These are phyloP conservation scores for Penicillium rolfsii DNA, from an alignment of 2,329 filamentous ascomycete genomes.

Conservation along the genomic window DNA sequence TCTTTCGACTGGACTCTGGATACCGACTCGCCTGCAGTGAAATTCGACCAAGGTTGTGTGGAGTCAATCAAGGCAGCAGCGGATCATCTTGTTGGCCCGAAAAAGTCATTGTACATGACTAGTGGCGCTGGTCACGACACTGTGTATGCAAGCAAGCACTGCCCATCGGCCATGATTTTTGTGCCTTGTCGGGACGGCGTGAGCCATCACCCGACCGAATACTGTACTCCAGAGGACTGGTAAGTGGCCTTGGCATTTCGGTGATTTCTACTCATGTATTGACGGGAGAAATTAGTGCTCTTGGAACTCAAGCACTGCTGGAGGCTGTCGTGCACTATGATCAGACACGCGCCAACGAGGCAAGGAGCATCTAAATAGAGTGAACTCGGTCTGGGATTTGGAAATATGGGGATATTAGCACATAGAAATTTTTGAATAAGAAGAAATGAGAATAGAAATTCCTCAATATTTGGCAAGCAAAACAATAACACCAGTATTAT, in stretches of 20 bases:
- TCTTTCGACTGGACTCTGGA: constrained; percentile 61
- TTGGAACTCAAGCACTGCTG: constrained; percentile 51
- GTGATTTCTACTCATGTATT: too few relatives aligned
- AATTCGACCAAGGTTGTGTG: constrained; percentile 67
- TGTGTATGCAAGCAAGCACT: constrained; percentile 58
- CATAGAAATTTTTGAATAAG: neutral
- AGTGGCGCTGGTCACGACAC: constrained; percentile 64
- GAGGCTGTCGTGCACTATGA: constrained; percentile 50
- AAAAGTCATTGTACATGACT: constrained; percentile 53
- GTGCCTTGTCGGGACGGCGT: constrained; percentile 62
- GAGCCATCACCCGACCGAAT: constrained; percentile 63
- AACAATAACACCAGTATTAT: neutral
- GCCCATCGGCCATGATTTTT: constrained; percentile 66
- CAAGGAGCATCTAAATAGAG: neutral
- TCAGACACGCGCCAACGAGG: constrained; percentile 1
- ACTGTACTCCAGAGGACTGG: constrained; percentile 54
- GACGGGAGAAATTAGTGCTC: constrained; percentile 24
- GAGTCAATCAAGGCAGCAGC: constrained; percentile 61
- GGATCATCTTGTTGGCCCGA: constrained; percentile 55
- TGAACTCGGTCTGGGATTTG: neutral
- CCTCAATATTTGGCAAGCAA: neutral
- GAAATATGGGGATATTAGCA: neutral
- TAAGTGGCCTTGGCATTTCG: constrained; percentile 18
- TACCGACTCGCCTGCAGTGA: constrained; percentile 58
- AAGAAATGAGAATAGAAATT: neutral